Percentiles rank a stretch among this genome's conserved stretches.
Evolutionary conservation across 2,329 filamentous ascomycete genomes (phyloP).

Genomic region (Alternaria angustiovoidea): DNA sequence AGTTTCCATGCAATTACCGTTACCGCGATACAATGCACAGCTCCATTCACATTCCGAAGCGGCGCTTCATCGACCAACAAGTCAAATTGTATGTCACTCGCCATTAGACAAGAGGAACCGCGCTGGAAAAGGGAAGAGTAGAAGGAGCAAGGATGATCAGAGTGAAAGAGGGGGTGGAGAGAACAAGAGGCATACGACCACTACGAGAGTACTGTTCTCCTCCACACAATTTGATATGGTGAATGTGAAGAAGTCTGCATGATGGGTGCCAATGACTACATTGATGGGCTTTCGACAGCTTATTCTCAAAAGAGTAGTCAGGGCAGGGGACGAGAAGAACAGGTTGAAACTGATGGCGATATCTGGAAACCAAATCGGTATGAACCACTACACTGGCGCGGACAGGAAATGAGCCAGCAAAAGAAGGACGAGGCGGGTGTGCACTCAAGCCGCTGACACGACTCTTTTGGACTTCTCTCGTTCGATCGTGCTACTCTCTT

Average conservation of each 20-base stretch:
- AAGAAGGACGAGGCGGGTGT: not conserved
- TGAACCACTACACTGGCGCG: not conserved
- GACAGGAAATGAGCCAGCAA: not conserved
- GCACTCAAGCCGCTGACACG: not conserved
- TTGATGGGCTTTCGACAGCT: not conserved
- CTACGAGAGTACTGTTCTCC: not conserved
- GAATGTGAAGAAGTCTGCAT: not conserved
- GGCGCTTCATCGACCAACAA: slow-evolving; percentile 1
- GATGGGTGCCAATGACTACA: not conserved
- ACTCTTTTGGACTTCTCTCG: not conserved
- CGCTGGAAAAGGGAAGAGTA: not conserved
- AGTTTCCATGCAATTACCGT: slow-evolving; percentile 4
- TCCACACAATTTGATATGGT: slow-evolving; percentile 1
- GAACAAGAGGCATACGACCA: not conserved
- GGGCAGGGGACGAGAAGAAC: not conserved
- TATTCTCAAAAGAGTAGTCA: not conserved
- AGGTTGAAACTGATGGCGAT: not conserved
- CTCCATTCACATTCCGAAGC: not conserved
- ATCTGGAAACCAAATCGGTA: not conserved
- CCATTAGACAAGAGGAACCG: slow-evolving; percentile 9
- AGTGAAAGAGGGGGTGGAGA: not conserved
- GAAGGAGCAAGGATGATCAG: not conserved
- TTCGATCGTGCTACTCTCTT: not conserved
- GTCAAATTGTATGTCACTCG: slow-evolving; percentile 9
- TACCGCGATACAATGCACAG: not conserved